Evolutionary conservation across 2,329 filamentous ascomycete genomes (phyloP), one percentile per base, ranked within the genome.

Genomic region (Epichloe hybrida): DNA sequence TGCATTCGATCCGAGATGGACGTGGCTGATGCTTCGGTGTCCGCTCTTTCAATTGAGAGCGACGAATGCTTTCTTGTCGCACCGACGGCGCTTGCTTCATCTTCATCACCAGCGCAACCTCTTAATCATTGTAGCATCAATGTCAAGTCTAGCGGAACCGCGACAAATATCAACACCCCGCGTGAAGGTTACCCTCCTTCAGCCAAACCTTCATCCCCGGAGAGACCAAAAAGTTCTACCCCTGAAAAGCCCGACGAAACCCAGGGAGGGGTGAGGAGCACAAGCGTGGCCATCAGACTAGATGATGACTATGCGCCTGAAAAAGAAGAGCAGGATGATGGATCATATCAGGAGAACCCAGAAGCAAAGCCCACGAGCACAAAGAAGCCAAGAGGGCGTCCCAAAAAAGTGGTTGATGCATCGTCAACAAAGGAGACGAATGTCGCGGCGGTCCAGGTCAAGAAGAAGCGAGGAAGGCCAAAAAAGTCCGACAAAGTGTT

Each of bases 401-500:
- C 66, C 36, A 67, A 66, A 55, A 60, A 53, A 6, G 41, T 38
- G 4, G 48, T 12, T 48, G 53, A 52, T 41, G 38, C 44, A 48
- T 44, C 51, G 40, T 43, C 51, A 42, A 46, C 50, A 34, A 58
- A 48, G 20, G 49, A 51, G 46, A 23, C 43, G 8, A 20, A 23
- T n/a, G 15, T 5, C 12, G 21, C 40, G 20, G 34, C 39, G 31
- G 13, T 34, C 27, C 42, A 49, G 37, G 31, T 21, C 6, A 68
- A 64, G 50, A 70, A 65, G 57, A 69, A 65, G 52, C 63, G 72
- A 47, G 72, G 72, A 4, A 64, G 72, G 20, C 71, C 15, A 68
- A 63, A 52, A 74, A 74, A 73, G 51, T 54, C 45, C 1, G 46
- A 37, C 2, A 13, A 38, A n/a, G 6, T 17, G 11, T 5, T 37